Evolutionary conservation across 2,329 filamentous ascomycete genomes (phyloP).

Genomic region (Penicillium sp.): DNA sequence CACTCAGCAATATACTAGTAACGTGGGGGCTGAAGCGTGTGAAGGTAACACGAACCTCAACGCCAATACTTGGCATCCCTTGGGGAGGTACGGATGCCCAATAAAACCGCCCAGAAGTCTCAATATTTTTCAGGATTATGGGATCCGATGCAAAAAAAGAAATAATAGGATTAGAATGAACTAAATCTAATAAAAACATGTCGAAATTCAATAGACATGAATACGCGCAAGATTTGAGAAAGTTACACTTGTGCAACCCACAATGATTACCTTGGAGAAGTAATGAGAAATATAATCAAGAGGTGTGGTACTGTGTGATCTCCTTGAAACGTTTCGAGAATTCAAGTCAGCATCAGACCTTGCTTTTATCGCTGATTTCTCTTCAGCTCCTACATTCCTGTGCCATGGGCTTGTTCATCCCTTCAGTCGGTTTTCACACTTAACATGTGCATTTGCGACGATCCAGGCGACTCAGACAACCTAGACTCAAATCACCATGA

Average conservation of each 20-base stretch:
- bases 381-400: background rate
- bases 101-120: background rate
- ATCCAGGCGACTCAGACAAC: background rate
- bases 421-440: background rate
- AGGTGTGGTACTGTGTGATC: background rate
- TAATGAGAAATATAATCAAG: background rate
- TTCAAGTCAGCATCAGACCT: background rate
- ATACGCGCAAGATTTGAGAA: too few relatives aligned
- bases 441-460: background rate
- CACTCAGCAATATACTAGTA: background rate
- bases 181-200: background rate
- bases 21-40: background rate
- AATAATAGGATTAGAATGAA: background rate
- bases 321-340: background rate
- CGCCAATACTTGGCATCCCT: background rate
- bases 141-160: background rate
- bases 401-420: background rate
- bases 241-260: background rate
- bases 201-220: too few relatives aligned
- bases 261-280: background rate
- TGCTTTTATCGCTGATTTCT: background rate
- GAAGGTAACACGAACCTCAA: background rate
- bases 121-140: background rate
- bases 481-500: background rate
- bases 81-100: background rate